Conservation (phyloP, 163 green algal species). For the Chlamydomonas reinhardtii region DNA sequence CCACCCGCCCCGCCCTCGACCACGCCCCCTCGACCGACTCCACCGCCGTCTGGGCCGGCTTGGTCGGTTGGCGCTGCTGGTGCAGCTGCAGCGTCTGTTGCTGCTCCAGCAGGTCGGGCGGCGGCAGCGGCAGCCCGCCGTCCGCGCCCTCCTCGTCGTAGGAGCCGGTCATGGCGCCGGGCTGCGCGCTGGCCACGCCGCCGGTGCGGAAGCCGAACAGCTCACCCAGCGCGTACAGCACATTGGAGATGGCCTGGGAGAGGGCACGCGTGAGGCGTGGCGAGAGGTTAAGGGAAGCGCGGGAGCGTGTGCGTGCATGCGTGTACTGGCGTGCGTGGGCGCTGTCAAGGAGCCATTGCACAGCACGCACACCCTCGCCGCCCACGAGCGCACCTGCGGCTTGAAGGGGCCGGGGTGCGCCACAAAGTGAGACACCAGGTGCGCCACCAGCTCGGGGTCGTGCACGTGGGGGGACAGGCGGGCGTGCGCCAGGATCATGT, state of each 20-base stretch:
- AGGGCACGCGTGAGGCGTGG: too few species aligned
- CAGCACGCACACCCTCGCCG: too few species aligned
- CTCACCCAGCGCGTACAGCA: constrained; percentile 4
- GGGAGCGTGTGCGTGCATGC: too few species aligned
- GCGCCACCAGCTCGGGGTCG: background rate
- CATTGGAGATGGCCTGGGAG: constrained; percentile 21
- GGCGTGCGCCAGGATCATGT: background rate
- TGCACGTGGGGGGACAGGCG: background rate
- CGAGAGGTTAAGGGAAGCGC: background rate
- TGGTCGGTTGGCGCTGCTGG: too few species aligned
- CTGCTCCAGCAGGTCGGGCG: background rate
- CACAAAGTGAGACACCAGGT: background rate
- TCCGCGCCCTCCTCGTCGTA: background rate
- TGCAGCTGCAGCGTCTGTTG: too few species aligned
- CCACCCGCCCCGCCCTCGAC: background rate
- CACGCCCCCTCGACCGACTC: background rate
- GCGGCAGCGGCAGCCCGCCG: background rate
- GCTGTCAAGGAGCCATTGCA: too few species aligned
- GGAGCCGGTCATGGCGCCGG: background rate
- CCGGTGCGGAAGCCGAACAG: constrained; percentile 5
- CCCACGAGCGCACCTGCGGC: constrained; percentile 20
- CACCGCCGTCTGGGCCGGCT: too few species aligned
- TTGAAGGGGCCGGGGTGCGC: constrained; percentile 6
- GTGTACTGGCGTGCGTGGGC: background rate
- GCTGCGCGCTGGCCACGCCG: background rate